Evolutionary conservation across 257 asterid species (phyloP), one percentile per base, ranked within the genome.

Genomic region (Gentiana straminea): DNA sequence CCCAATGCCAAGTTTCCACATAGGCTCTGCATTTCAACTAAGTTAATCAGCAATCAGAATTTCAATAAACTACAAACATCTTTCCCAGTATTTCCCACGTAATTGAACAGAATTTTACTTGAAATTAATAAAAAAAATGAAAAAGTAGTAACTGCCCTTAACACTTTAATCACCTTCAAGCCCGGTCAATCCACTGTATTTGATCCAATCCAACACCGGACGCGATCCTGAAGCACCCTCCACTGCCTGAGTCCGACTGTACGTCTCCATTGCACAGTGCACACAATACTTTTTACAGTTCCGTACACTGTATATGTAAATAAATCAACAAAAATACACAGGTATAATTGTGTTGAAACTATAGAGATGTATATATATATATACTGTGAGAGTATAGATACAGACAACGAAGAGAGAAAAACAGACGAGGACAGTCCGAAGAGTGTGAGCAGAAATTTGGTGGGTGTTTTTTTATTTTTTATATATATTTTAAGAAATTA

Each of bases 1-100:
- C 46, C 46, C 46, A 7, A 85, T 62, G 7, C 94, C 79, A 70
- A 88, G 70, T 66, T 82, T 94, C 97, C 97, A 86, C 97, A 83
- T 82, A 62, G 89, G 91, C 77, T 92, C 99, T 92, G 87, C 97
- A 87, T 78, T 75, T 34, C 47, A 69, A 64, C 49, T 46, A 66
- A 61, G 24, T 46, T 24, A 24, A 24, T 24, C 24, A 24, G 24
- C 24, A 24, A 24, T 24, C 24, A 24, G 24, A 24, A 24, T 24
- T 24, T 24, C 24, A 24, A 24, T 24, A 24, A 24, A 24, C 24
- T 24, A 24, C 24, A 24, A 24, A 24, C 24, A 24, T 24, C 24
- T 24, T 24, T 24, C 24, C 24, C 24, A 24, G 24, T 24, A 24
- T 24, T 57, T 61, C 61, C 41, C 49, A 51, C 43, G 64, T 64